Evolutionary conservation across 495 filamentous ascomycete genomes (phyloP).

Genomic region (Pseudevernia furfuracea): DNA sequence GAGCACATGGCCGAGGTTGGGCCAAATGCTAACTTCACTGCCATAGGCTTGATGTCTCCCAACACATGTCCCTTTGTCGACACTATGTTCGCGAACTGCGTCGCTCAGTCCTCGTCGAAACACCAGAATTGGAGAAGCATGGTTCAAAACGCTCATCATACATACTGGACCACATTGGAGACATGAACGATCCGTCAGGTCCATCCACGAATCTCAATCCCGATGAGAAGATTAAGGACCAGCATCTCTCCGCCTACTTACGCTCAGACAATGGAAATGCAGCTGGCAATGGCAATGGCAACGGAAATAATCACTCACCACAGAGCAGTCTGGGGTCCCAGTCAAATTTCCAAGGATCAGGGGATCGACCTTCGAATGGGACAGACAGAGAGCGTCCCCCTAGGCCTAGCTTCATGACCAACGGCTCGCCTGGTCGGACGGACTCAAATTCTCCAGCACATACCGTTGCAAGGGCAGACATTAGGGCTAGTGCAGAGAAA

Average conservation of each 20-base stretch:
- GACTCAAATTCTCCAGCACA: slow-evolving; percentile 74
- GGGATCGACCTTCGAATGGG: slow-evolving; percentile 34
- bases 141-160: slow-evolving; percentile 77
- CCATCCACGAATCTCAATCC: slow-evolving; percentile 43
- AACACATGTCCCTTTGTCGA: slow-evolving; percentile 96
- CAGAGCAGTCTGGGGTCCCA: slow-evolving; percentile 57
- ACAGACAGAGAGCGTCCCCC: slow-evolving; percentile 45
- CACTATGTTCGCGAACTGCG: slow-evolving; percentile 96
- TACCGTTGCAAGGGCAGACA: slow-evolving; percentile 75
- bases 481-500: slow-evolving; percentile 89
- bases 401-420: slow-evolving; percentile 60
- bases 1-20: neutral
- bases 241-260: slow-evolving; percentile 81
- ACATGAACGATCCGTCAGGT: slow-evolving; percentile 52
- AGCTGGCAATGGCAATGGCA: slow-evolving; percentile 2
- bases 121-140: slow-evolving; percentile 78
- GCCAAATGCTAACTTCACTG: slow-evolving; percentile 8
- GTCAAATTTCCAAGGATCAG: slow-evolving; percentile 26
- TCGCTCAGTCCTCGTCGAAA: slow-evolving; percentile 84
- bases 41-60: slow-evolving; percentile 91
- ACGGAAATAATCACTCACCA: slow-evolving; percentile 49
- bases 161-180: slow-evolving; percentile 63
- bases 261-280: slow-evolving; percentile 54
- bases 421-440: slow-evolving; percentile 36
- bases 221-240: slow-evolving; percentile 62